Conservation (phyloP, 176 grass and related monocot genomes). For the Typha latifolia region DNA sequence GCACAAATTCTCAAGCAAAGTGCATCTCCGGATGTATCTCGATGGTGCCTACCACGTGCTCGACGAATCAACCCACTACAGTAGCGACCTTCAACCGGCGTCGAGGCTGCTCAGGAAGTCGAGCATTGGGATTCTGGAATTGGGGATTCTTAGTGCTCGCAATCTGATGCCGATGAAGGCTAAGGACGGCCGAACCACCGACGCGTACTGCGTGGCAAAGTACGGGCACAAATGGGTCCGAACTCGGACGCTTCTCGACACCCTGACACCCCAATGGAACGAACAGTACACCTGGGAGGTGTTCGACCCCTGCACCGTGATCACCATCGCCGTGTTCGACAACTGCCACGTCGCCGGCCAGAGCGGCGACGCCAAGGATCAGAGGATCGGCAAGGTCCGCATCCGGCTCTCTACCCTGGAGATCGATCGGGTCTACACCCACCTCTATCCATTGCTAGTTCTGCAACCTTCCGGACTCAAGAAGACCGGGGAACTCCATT, state of each 20-base stretch:
- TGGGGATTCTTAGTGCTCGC: slow-evolving; percentile 63
- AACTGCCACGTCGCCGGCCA: slow-evolving; percentile 53
- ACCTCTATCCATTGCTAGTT: slow-evolving; percentile 81
- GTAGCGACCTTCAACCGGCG: slow-evolving; percentile 77
- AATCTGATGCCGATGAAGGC: slow-evolving; percentile 81
- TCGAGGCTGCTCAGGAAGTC: slow-evolving; percentile 58
- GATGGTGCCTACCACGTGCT: slow-evolving; percentile 89
- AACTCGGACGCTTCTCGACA: slow-evolving; percentile 72
- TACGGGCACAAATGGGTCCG: slow-evolving; percentile 87
- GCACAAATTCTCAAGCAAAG: slow-evolving; percentile 72
- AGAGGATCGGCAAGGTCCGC: slow-evolving; percentile 84
- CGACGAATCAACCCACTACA: slow-evolving; percentile 92
- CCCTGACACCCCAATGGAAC: slow-evolving; percentile 75
- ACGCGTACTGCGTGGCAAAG: slow-evolving; percentile 87
- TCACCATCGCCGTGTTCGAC: slow-evolving; percentile 80
- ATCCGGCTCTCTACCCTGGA: slow-evolving; percentile 81
- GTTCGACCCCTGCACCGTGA: slow-evolving; percentile 83
- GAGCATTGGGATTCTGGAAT: slow-evolving; percentile 75
- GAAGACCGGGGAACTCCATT: slow-evolving; percentile 84
- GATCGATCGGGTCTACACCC: slow-evolving; percentile 77
- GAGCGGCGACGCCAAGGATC: slow-evolving; percentile 44
- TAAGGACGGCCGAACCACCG: slow-evolving; percentile 62
- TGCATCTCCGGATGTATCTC: slow-evolving; percentile 65
- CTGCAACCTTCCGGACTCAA: slow-evolving; percentile 68
- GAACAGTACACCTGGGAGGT: slow-evolving; percentile 99